phyloP scores from a whole-genome alignment of 768 basidiomycete genomes.

The Mycena vulgaris region DNA sequence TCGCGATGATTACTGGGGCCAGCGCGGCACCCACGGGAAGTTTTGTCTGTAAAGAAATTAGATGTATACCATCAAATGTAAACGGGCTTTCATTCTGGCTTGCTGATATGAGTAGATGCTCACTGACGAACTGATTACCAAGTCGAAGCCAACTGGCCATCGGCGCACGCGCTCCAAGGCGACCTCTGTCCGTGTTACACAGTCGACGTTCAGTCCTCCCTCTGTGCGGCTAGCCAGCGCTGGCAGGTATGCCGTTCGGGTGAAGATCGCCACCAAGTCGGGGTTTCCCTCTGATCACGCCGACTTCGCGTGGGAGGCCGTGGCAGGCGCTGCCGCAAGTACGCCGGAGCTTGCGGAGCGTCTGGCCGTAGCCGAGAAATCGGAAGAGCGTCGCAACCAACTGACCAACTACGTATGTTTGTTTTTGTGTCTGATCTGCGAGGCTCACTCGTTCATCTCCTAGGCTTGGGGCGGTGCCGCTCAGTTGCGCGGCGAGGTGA shows the following conservation, averaged over 20 bases:
- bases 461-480: slow-evolving; percentile 8
- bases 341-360: background rate
- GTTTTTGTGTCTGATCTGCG: background rate
- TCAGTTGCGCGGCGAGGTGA: background rate
- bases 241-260: background rate
- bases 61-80: too few species aligned
- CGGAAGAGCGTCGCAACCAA: background rate
- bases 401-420: background rate
- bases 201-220: background rate
- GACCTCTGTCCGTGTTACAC: background rate
- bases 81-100: too few species aligned
- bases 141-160: too few species aligned
- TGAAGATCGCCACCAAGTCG: background rate
- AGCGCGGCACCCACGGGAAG: background rate
- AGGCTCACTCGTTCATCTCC: background rate
- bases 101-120: too few species aligned
- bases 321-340: background rate
- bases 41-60: too few species aligned
- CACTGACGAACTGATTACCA: too few species aligned
- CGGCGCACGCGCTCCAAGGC: too few species aligned
- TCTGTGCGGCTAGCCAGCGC: background rate
- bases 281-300: background rate
- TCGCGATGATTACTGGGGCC: background rate
- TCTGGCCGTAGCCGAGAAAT: background rate
- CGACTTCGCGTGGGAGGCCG: background rate